Evolutionary conservation across 495 filamentous ascomycete genomes (phyloP).

Genomic region (Amniculicola lignicola): DNA sequence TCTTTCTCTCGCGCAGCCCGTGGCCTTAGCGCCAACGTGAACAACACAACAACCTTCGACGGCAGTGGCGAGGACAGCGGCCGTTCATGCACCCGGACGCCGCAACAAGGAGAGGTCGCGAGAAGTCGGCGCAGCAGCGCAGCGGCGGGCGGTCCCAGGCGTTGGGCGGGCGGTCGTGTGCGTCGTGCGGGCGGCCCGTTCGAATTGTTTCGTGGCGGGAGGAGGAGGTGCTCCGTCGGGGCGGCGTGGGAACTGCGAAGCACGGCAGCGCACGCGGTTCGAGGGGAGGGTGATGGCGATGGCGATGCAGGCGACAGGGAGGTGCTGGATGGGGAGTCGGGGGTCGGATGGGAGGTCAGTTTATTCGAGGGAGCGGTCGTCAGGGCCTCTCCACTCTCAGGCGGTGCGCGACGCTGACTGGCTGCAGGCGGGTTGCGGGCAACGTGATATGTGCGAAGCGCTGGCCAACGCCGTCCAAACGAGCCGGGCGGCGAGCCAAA

Average conservation of each 20-base stretch:
- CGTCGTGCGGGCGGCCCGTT: no score
- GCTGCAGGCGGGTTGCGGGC: constrained; percentile 1
- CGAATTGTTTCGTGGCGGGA: no score
- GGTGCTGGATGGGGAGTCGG: constrained; percentile 7
- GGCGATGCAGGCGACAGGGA: neutral
- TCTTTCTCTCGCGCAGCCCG: constrained; percentile 23
- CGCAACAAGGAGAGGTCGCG: neutral
- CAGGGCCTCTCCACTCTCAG: constrained; percentile 5
- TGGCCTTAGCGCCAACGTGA: constrained; percentile 28
- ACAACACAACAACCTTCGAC: constrained; percentile 13
- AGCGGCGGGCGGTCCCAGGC: constrained; percentile 15
- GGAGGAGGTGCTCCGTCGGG: constrained; percentile 20
- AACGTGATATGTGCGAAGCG: constrained; percentile 16
- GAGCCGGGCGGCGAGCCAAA: no score
- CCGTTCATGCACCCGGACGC: constrained; percentile 23
- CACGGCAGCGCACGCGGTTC: constrained; percentile 12
- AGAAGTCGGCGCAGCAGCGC: constrained; percentile 19
- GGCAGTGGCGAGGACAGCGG: constrained; percentile 18
- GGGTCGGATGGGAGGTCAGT: constrained; percentile 1
- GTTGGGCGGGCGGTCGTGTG: constrained; percentile 28
- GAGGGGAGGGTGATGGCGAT: constrained; percentile 5
- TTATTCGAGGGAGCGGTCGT: constrained; percentile 19
- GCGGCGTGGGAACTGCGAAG: constrained; percentile 6
- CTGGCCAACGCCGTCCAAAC: neutral
- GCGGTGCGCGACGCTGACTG: constrained; percentile 10